Percentiles rank a stretch among this genome's conserved stretches.
Conservation (phyloP, 1,284 basidiomycete genomes). For the Trametes pubescens region DNA sequence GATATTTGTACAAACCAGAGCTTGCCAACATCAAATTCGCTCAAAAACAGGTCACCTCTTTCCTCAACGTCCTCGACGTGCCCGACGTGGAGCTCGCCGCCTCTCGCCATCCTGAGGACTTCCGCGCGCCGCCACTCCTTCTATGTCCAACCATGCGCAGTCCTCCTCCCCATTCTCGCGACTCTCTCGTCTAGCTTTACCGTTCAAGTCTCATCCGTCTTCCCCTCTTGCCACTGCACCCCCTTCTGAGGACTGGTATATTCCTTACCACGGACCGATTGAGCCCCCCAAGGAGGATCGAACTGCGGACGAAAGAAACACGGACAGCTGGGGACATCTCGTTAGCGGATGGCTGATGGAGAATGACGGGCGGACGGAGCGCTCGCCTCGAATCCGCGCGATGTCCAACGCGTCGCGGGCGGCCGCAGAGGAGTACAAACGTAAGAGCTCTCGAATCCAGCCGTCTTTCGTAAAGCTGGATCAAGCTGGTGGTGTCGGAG, state of each 20-base stretch:
- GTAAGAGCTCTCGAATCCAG: constrained; percentile 26
- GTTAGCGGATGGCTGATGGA: constrained; percentile 49
- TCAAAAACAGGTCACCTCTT: constrained; percentile 27
- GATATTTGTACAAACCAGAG: neutral
- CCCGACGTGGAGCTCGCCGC: constrained; percentile 19
- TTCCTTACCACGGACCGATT: constrained; percentile 69
- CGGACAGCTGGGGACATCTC: constrained; percentile 61
- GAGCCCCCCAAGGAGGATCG: constrained; percentile 47
- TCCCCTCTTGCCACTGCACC: constrained; percentile 34
- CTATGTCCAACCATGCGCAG: constrained; percentile 38
- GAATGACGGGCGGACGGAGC: constrained; percentile 34
- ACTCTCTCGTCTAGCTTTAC: constrained; percentile 43
- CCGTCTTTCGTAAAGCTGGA: constrained; percentile 54
- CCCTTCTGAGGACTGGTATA: constrained; percentile 61
- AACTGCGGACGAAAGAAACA: constrained; percentile 46
- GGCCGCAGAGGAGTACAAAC: constrained; percentile 23
- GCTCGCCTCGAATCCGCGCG: constrained; percentile 36
- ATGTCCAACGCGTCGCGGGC: constrained; percentile 38
- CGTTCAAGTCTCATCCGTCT: constrained; percentile 34
- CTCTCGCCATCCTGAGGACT: neutral
- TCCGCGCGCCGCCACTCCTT: constrained; percentile 22
- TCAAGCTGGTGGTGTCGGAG: constrained; percentile 62
- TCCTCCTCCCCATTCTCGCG: constrained; percentile 46
- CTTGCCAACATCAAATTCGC: constrained; percentile 29
- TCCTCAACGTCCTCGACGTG: constrained; percentile 29